A percentile compares a stretch with the other conserved stretches of the same genome.
These are phyloP conservation scores for Chaetomium strumarium DNA, from an alignment of 2,329 filamentous ascomycete species.

Conservation along the genomic window DNA sequence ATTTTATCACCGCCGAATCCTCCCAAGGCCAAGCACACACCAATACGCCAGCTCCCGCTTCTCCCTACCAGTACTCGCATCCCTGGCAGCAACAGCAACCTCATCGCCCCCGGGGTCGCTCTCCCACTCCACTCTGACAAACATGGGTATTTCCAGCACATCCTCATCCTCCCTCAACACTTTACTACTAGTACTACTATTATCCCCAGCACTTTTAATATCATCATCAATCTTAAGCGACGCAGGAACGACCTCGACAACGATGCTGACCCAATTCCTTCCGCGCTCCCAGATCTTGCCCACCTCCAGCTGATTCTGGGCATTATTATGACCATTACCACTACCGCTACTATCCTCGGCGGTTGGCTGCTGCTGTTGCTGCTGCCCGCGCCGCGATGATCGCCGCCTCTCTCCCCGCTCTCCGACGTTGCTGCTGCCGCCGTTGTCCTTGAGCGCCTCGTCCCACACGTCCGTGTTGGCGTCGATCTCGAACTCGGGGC, in stretches of 20 bases:
- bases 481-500: slow-evolving; percentile 88
- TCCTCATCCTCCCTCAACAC: no score
- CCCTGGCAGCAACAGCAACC: slow-evolving; percentile 46
- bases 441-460: slow-evolving; percentile 66
- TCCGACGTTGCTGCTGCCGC: slow-evolving; percentile 17
- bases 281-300: slow-evolving; percentile 96
- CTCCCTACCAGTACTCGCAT: slow-evolving; percentile 49
- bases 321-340: slow-evolving; percentile 22
- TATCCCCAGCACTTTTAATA: slow-evolving; percentile 14
- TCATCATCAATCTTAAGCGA: slow-evolving; percentile 41
- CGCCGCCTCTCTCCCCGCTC: slow-evolving; percentile 16
- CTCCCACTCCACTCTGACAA: slow-evolving; percentile 90
- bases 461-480: slow-evolving; percentile 87
- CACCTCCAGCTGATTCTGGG: slow-evolving; percentile 64
- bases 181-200: no score
- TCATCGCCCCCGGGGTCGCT: slow-evolving; percentile 58
- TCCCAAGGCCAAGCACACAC: slow-evolving; percentile 85
- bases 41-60: slow-evolving; percentile 91
- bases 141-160: slow-evolving; percentile 79
- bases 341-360: no score
- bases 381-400: slow-evolving; percentile 36
- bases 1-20: slow-evolving; percentile 54
- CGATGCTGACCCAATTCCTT: slow-evolving; percentile 90
- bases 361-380: slow-evolving; percentile 33
- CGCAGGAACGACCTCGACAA: slow-evolving; percentile 78